Evolutionary conservation across 2,329 filamentous ascomycete species (phyloP).

Genomic region (Neopestalotiopsis rosae): DNA sequence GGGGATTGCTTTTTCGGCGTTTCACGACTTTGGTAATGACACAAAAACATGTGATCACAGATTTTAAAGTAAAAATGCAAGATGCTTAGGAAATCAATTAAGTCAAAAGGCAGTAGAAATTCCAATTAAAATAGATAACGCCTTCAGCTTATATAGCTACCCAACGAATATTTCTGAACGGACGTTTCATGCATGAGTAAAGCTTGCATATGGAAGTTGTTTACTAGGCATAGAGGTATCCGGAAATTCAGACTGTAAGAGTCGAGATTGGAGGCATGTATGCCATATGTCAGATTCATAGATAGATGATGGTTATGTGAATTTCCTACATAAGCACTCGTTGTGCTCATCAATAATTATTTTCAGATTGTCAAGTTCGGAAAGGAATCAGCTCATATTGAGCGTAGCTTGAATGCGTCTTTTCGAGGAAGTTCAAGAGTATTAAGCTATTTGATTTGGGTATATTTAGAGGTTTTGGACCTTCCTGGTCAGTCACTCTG

Average conservation of each 20-base stretch:
- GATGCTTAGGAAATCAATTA: too few species aligned
- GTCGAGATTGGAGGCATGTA: background rate
- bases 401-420: background rate
- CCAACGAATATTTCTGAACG: too few species aligned
- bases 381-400: background rate
- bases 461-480: background rate
- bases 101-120: too few species aligned
- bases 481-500: background rate
- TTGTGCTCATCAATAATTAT: background rate
- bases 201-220: background rate
- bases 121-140: too few species aligned
- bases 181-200: background rate
- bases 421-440: background rate
- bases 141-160: too few species aligned
- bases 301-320: background rate
- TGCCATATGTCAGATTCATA: background rate
- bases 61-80: too few species aligned
- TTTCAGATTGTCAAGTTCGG: background rate
- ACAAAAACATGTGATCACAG: too few species aligned
- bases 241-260: background rate
- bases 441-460: background rate
- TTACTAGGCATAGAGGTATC: background rate
- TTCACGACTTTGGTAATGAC: too few species aligned
- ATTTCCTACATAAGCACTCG: background rate
- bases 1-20: too few species aligned